Evolutionary conservation across 176 grass and related monocot species (phyloP), one percentile per base, ranked within the genome.

Genomic region (Eleusine coracana): DNA sequence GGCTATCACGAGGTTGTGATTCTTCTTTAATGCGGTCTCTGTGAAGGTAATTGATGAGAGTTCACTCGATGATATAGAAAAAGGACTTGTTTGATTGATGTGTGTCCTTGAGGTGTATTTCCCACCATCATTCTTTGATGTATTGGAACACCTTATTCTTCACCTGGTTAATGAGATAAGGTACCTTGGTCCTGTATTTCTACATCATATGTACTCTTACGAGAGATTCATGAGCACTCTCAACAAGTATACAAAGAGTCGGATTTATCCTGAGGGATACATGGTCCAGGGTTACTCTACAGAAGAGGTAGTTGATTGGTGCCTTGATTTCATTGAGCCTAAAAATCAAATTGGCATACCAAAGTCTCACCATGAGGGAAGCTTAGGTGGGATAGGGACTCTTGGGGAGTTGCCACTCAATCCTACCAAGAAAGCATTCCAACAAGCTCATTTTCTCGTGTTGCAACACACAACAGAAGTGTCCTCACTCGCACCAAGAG

Each of bases 281-380:
- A 49, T 49, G 46, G 46, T 49, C 46, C 9, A 49, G 42, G 13
- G 52, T 18, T 31, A 37, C 37, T 49, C 4, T 13, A 1, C 46
- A 12, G 46, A 49, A 12, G 46, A 10, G 46, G 46, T 49, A 49
- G 46, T 49, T 49, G 46, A 49, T 10, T 49, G 7, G 46, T 49
- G 9, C 10, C 46, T 13, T 10, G 12, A 49, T 13, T 49, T 49
- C 46, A 49, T 49, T 49, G 46, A 49, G 9, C 46, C 10, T 49
- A 5, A 55, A 37, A 49, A 49, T 49, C 6, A 1, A 14, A 59
- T 76, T 55, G 73, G 73, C 20, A 29, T 76, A 18, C n/a, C 73
- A 76, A 76, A 42, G 36, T 76, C 73, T 76, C 73, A 48, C 15
- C 73, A 76, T 17, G 73, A 58, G 45, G 73, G 48, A 4, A 55